A percentile compares a stretch with the other conserved stretches of the same genome.
These are phyloP conservation scores for Mortierella sp. DNA, from an alignment of 371 early-diverging fungal genomes.

Conservation along the genomic window DNA sequence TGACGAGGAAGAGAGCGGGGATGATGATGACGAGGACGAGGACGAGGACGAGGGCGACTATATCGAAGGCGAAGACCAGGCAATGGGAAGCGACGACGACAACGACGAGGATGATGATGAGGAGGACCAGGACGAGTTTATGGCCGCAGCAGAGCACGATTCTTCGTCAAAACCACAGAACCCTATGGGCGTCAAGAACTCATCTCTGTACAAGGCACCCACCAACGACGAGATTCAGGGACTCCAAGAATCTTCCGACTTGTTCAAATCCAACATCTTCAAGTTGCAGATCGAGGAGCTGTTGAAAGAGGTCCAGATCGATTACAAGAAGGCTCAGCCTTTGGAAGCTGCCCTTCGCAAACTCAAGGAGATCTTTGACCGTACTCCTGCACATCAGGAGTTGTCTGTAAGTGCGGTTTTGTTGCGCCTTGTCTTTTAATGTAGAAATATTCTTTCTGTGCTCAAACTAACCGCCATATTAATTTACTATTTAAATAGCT, in stretches of 20 bases:
- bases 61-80: slow-evolving; percentile 60
- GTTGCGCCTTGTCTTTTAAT: not conserved
- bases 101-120: slow-evolving; percentile 35
- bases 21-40: slow-evolving; percentile 63
- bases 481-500: slow-evolving; percentile 46
- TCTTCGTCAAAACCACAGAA: slow-evolving; percentile 48
- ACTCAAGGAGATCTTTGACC: slow-evolving; percentile 69
- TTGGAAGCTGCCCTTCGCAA: slow-evolving; percentile 83
- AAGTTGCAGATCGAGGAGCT: slow-evolving; percentile 94
- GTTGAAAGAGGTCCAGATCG: slow-evolving; percentile 76
- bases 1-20: slow-evolving; percentile 58
- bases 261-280: slow-evolving; percentile 94
- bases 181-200: slow-evolving; percentile 35
- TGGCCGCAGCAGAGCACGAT: slow-evolving; percentile 59
- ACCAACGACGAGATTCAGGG: slow-evolving; percentile 89
- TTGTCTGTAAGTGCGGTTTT: slow-evolving; percentile 59
- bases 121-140: slow-evolving; percentile 57
- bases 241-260: slow-evolving; percentile 83
- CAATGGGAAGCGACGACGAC: slow-evolving; percentile 30
- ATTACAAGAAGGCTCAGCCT: slow-evolving; percentile 75
- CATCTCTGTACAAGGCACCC: slow-evolving; percentile 65
- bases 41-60: slow-evolving; percentile 64
- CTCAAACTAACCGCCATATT: not conserved
- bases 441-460: not conserved
- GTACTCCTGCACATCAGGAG: slow-evolving; percentile 63